Conservation (phyloP, 2,329 filamentous ascomycete genomes). For the Cercospora beticola region DNA sequence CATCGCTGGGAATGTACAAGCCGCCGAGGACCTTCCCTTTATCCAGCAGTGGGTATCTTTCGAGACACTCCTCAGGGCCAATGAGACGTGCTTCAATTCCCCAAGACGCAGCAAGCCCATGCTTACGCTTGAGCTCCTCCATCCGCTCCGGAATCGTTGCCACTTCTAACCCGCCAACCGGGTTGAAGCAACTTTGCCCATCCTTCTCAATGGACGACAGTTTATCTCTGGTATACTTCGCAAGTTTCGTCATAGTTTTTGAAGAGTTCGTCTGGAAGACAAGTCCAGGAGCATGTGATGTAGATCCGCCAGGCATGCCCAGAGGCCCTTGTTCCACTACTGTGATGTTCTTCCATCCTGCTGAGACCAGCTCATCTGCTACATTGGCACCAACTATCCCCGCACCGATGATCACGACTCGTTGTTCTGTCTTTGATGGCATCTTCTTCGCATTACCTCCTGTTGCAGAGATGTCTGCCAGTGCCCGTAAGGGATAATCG, state of each 20-base stretch:
- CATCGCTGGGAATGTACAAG: conserved; percentile 61
- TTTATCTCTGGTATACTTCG: conserved; percentile 63
- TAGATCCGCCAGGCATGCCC: conserved; percentile 63
- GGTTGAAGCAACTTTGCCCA: conserved; percentile 58
- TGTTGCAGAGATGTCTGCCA: conserved; percentile 2
- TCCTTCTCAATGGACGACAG: conserved; percentile 54
- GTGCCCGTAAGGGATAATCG: conserved; percentile 1
- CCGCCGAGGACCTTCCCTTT: conserved; percentile 53
- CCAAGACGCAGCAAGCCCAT: conserved; percentile 62
- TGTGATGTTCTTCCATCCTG: conserved; percentile 64
- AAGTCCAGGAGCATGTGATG: conserved; percentile 63
- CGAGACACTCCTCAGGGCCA: conserved; percentile 52
- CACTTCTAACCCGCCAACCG: conserved; percentile 62
- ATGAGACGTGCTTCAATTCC: conserved; percentile 58
- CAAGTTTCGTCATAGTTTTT: conserved; percentile 59
- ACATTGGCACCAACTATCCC: conserved; percentile 65
- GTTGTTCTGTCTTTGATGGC: conserved; percentile 29
- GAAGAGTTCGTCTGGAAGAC: conserved; percentile 63
- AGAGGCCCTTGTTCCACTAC: conserved; percentile 65
- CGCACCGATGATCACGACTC: conserved; percentile 61
- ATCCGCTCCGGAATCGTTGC: conserved; percentile 60
- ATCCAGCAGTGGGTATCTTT: conserved; percentile 57
- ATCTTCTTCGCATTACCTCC: conserved; percentile 30
- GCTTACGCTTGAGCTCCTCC: conserved; percentile 62
- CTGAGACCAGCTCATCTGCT: conserved; percentile 62